Conservation (phyloP, 176 grass and related monocot genomes). For the sorghum (Sorghum bicolor) region DNA sequence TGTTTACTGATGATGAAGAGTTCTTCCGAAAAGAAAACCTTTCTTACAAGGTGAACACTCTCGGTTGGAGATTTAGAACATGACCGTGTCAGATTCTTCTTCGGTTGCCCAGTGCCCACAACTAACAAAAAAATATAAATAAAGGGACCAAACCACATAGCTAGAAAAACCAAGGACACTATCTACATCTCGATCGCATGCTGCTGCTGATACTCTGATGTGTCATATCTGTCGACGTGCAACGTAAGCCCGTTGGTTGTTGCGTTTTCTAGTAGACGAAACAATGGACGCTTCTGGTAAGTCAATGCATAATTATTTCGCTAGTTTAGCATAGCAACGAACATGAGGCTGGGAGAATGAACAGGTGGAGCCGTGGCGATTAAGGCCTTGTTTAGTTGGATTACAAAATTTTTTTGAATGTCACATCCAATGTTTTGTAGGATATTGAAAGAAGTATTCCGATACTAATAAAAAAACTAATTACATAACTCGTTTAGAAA, state of each 20-base stretch:
- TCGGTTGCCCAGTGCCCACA: neutral
- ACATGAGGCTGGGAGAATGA: conserved; percentile 14
- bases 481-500: too few species aligned
- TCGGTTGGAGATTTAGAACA: neutral
- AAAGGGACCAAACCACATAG: too few species aligned
- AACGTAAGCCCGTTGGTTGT: neutral
- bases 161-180: too few species aligned
- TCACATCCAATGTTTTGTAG: too few species aligned
- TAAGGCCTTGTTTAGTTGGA: too few species aligned
- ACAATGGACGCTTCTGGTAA: conserved; percentile 19
- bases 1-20: neutral
- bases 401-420: too few species aligned
- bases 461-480: too few species aligned
- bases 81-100: neutral
- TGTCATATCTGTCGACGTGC: neutral
- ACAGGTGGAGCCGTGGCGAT: conserved; percentile 11
- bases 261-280: neutral
- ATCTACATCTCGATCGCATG: too few species aligned
- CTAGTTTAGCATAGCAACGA: conserved; percentile 5
- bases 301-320: conserved; percentile 24
- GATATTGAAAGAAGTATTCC: too few species aligned
- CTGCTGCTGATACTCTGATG: neutral
- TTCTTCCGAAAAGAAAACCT: neutral
- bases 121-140: neutral
- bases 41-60: neutral